Percentiles rank a stretch among this genome's conserved stretches.
Conservation (phyloP, 345 rosid species). For the Melaleuca quinquenervia region DNA sequence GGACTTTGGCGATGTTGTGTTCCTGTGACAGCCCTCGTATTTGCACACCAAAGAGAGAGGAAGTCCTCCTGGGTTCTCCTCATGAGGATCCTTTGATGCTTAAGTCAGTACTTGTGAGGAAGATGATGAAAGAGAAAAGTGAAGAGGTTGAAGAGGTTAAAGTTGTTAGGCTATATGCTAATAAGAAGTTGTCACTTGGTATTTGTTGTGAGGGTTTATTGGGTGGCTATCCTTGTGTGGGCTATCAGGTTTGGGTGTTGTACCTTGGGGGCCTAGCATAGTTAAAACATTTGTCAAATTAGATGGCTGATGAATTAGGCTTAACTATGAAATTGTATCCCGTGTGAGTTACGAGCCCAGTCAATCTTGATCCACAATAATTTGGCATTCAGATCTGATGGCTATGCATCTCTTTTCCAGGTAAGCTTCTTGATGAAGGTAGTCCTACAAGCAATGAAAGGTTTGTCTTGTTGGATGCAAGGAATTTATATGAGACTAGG, state of each 20-base stretch:
- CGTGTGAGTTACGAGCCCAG: neutral
- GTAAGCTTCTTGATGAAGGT: slow-evolving; percentile 13
- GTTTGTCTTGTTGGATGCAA: slow-evolving; percentile 74
- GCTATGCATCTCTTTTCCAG: slow-evolving; percentile 15
- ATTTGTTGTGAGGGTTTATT: neutral
- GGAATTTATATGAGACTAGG: slow-evolving; percentile 88
- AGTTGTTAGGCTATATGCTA: neutral
- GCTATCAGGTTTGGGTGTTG: neutral
- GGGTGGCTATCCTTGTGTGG: neutral
- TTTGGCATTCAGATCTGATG: neutral
- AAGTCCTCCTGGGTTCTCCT: neutral
- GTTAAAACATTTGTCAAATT: neutral
- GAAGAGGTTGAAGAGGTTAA: neutral
- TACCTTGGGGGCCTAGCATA: neutral
- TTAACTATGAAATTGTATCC: neutral
- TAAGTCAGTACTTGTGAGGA: neutral
- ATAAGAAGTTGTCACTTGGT: neutral
- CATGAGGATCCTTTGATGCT: neutral
- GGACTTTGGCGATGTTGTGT: neutral
- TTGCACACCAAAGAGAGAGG: neutral
- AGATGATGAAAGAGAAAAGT: neutral
- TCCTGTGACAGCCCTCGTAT: neutral
- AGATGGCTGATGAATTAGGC: neutral
- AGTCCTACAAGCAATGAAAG: slow-evolving; percentile 20
- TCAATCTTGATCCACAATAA: neutral